Evolutionary conservation across 2,329 filamentous ascomycete genomes (phyloP).

Genomic region (Alternaria ventricosa): DNA sequence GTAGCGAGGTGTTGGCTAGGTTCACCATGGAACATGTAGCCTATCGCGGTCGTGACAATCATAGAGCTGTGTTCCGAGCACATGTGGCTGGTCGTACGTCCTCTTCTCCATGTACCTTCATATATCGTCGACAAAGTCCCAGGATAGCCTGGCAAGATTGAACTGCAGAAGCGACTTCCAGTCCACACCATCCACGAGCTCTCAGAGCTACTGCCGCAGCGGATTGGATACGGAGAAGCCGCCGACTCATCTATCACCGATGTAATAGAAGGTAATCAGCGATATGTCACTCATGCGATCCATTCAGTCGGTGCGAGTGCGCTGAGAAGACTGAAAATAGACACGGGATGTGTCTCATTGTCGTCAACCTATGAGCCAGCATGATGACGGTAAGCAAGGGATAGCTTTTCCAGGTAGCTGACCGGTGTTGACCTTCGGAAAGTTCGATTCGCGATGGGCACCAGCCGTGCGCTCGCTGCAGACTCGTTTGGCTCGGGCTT

Average conservation of each 20-base stretch:
- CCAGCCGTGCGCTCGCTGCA: neutral
- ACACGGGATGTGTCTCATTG: neutral
- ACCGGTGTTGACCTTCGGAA: constrained; percentile 7
- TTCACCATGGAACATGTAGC: neutral
- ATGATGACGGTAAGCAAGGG: constrained; percentile 15
- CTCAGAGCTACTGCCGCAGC: neutral
- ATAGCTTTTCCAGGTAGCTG: constrained; percentile 1
- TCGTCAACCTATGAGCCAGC: neutral
- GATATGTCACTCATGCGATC: neutral
- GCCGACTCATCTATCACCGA: neutral
- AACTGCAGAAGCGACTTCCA: neutral
- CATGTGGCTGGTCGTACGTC: neutral
- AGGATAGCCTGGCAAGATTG: neutral
- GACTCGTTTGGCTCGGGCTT: neutral
- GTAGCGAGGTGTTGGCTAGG: neutral
- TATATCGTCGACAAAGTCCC: neutral
- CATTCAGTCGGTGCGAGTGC: neutral
- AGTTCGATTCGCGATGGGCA: constrained; percentile 1
- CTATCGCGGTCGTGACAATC: neutral
- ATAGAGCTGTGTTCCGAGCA: neutral
- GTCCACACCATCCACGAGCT: neutral
- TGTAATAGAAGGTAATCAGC: neutral
- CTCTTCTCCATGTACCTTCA: constrained; percentile 2
- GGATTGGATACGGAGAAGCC: neutral
- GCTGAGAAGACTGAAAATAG: neutral